Percentiles rank a stretch among this genome's conserved stretches.
phyloP scores from a whole-genome alignment of 2,329 filamentous ascomycete species.

The Aspergillus persii region DNA sequence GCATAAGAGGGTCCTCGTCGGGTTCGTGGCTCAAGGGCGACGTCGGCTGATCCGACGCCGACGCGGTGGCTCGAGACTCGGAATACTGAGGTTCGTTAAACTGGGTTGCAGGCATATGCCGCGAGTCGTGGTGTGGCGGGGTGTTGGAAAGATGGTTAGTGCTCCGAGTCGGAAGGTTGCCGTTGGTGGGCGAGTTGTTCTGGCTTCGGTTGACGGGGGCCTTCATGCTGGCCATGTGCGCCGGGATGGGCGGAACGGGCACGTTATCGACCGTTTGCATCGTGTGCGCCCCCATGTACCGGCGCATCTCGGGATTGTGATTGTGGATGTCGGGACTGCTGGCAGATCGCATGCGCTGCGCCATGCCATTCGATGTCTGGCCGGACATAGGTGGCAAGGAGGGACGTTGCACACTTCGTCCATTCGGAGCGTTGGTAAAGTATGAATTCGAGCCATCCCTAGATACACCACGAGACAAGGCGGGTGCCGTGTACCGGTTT shows the following conservation, averaged over 20 bases:
- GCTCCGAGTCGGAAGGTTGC: constrained; percentile 65
- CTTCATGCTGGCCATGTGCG: constrained; percentile 62
- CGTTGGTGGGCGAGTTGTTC: constrained; percentile 71
- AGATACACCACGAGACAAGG: constrained; percentile 76
- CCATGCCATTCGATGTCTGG: constrained; percentile 50
- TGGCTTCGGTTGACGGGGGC: constrained; percentile 71
- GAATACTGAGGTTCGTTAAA: constrained; percentile 43
- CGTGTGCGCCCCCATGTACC: constrained; percentile 55
- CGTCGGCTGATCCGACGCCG: constrained; percentile 30
- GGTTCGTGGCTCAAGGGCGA: constrained; percentile 35
- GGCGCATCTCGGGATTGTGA: constrained; percentile 51
- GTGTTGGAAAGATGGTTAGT: constrained; percentile 62
- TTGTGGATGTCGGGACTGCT: constrained; percentile 93
- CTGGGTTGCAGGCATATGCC: constrained; percentile 43
- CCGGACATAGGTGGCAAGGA: constrained; percentile 72
- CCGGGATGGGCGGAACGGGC: constrained; percentile 74
- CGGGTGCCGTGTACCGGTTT: constrained; percentile 84
- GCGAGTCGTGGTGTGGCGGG: constrained; percentile 55
- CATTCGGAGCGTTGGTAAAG: constrained; percentile 61
- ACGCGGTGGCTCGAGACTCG: constrained; percentile 27
- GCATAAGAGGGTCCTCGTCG: constrained; percentile 48
- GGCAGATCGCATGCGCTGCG: constrained; percentile 80
- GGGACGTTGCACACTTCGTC: constrained; percentile 61
- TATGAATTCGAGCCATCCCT: constrained; percentile 69
- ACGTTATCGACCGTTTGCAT: constrained; percentile 55